Percentiles rank a stretch among this genome's conserved stretches.
phyloP scores from a whole-genome alignment of 106 monocot genomes.

The Apostasia ramifera region DNA sequence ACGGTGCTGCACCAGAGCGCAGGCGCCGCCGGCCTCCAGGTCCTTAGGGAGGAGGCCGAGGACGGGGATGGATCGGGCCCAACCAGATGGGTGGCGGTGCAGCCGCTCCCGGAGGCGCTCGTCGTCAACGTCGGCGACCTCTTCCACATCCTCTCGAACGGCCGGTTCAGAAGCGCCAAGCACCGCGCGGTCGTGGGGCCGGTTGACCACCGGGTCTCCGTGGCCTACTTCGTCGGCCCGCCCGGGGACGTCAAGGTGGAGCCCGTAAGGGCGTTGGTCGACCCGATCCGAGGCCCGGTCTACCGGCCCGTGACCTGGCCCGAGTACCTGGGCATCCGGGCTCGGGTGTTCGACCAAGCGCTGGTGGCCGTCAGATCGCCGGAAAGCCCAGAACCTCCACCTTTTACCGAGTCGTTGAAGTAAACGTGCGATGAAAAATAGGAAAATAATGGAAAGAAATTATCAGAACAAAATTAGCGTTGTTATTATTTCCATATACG shows the following conservation, averaged over 20 bases:
- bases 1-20: slow-evolving; percentile 42
- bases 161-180: slow-evolving; percentile 26
- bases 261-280: slow-evolving; percentile 8
- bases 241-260: slow-evolving; percentile 20
- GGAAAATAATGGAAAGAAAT: no score
- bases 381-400: no score
- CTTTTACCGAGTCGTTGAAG: no score
- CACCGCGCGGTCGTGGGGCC: slow-evolving; percentile 47
- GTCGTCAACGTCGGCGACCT: slow-evolving; percentile 41
- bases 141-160: slow-evolving; percentile 39
- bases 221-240: slow-evolving; percentile 38
- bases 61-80: slow-evolving; percentile 1
- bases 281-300: slow-evolving; percentile 6
- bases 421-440: no score
- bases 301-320: slow-evolving; percentile 37
- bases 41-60: slow-evolving; percentile 2
- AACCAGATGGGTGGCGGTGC: slow-evolving; percentile 25
- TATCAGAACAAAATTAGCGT: no score
- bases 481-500: no score
- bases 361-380: slow-evolving; percentile 15
- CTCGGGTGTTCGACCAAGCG: slow-evolving; percentile 28
- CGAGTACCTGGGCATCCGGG: slow-evolving; percentile 38
- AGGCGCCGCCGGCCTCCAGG: slow-evolving; percentile 32
- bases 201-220: slow-evolving; percentile 25
- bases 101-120: slow-evolving; percentile 23